Percentiles rank a stretch among this genome's conserved stretches.
Conservation (phyloP, 306 rosid species). For the Neltuma alba region DNA sequence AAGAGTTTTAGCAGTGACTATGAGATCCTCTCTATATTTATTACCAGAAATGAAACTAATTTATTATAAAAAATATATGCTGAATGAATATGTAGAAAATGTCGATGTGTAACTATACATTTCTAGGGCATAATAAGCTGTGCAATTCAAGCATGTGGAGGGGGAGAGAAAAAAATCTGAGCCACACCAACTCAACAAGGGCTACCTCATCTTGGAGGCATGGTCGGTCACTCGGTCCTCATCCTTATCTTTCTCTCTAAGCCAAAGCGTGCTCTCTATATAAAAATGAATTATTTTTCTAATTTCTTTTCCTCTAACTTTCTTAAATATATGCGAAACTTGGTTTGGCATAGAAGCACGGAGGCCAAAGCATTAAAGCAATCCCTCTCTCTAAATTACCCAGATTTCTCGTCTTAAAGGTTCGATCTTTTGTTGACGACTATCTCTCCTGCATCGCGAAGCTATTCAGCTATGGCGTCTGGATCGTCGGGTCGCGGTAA, state of each 20-base stretch:
- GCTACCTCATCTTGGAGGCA: conserved; percentile 20
- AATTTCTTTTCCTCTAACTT: background rate
- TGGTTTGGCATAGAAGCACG: conserved; percentile 44
- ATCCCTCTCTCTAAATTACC: background rate
- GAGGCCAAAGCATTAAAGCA: background rate
- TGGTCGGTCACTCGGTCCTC: conserved; percentile 54
- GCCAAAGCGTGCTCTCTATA: conserved; percentile 14
- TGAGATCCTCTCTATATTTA: no score
- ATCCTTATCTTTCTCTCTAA: conserved; percentile 51
- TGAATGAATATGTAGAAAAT: no score
- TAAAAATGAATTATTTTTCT: background rate
- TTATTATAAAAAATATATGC: no score
- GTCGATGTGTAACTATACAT: background rate
- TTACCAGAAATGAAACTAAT: no score
- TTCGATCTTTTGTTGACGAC: background rate
- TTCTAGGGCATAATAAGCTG: background rate
- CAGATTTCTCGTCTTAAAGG: conserved; percentile 32
- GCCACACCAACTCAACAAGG: background rate
- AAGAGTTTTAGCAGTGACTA: no score
- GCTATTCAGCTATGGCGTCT: conserved; percentile 68
- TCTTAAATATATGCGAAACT: conserved; percentile 36
- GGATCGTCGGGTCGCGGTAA: conserved; percentile 86
- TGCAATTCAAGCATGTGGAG: background rate
- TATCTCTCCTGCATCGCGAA: conserved; percentile 28
- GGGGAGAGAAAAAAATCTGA: background rate